Evolutionary conservation across 106 monocot genomes (phyloP), one percentile per base, ranked within the genome.

Genomic region (Triglochin maritima): DNA sequence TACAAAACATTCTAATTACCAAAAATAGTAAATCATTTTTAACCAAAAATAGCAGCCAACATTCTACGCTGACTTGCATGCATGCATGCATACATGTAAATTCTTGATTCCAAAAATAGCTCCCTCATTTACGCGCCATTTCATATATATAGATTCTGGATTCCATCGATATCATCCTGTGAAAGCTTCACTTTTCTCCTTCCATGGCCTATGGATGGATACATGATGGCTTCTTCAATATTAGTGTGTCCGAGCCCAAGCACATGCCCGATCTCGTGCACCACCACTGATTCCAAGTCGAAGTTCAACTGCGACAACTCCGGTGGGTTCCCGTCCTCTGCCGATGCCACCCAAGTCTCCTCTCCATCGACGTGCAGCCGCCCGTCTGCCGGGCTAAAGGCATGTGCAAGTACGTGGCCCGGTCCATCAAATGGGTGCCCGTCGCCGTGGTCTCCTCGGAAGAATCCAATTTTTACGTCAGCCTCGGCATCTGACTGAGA

Each of bases 211-310:
- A 70, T 46, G 10, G 45, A 0, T 7, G 59, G 70, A 48, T 70
- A 70, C 70, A 70, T 70, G 57, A 70, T 70, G 12, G 70, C 46
- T 15, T 12, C 59, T 14, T 57, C 70, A 14, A 59, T 59, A 16
- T 47, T 14, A 46, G 70, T 59, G 59, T 70, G 70, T 44, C 70
- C 70, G 11, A 70, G 29, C 10, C 70, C 70, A 7, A 70, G 59
- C 45, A 70, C 15, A 14, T 70, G 70, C 5, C 70, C 70, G 3
- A 87, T 87, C 76, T 92, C 92, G 65, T 92, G 92, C 73, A 87
- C 87, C 56, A 82, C 92, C 45, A 92, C 91, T n/a, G 91, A 95
- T 73, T 95, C 94, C 71, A 95, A 47, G 46, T 95, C 94, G 17
- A 90, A 69, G 7, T 85, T 84, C 10, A 8, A 57, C 51, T 0